Evolutionary conservation across 2,329 filamentous ascomycete genomes (phyloP), one percentile per base, ranked within the genome.

Genomic region (Ceratocystis ficicola): DNA sequence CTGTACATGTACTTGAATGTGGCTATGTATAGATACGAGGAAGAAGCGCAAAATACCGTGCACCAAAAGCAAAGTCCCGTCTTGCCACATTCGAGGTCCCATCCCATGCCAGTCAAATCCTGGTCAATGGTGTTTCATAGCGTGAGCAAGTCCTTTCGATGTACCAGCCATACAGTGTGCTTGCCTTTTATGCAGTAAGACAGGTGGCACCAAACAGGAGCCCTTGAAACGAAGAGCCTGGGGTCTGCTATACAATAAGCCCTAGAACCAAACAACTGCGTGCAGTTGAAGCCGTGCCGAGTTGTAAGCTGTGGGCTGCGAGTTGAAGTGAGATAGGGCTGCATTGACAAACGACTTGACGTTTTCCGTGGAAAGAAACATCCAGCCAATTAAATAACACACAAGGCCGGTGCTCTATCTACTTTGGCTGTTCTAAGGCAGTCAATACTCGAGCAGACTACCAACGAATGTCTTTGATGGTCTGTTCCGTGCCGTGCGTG

Each of bases 241-340:
- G 36, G 36, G 36, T 41, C 36, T 41, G 36, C 36, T 41, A 15
- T 41, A 41, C 15, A 10, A 15, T 4, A 4, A 41, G 36, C 36
- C 36, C 36, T 41, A 41, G 36, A 41, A 41, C 36, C 36, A 15
- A 41, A 41, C 36, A 41, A 41, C 10, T 5, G 12, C 36, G 36
- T 41, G 36, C 3, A 41, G 36, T 41, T 15, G 3, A 41, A 41
- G 36, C 10, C 15, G 12, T 41, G 36, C 36, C 4, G 36, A 41
- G 36, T 41, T 41, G 12, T 22, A 48, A 17, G 15, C 44, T 48
- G 15, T 17, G 20, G 44, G 17, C 20, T 6, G 44, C 44, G 8
- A 50, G 20, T 12, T 50, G 48, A 10, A 32, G 52, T n/a, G 59
- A 44, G 44, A 63, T 63, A 63, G 61, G 61, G 41, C 61, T 48